Evolutionary conservation across 2,329 filamentous ascomycete genomes (phyloP).

Genomic region (Orbilia oligospora): DNA sequence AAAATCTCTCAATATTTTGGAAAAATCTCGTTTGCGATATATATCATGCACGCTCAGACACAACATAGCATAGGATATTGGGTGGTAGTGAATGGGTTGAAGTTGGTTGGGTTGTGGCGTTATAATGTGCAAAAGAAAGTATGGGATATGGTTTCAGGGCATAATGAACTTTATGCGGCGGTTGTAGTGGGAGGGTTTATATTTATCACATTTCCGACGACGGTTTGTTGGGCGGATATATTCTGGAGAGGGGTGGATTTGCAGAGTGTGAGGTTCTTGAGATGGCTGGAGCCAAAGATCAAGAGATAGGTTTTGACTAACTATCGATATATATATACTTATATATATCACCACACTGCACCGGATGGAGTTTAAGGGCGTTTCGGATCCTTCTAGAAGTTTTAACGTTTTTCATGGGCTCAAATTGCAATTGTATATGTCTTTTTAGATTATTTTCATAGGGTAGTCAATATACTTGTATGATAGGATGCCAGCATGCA

Average conservation of each 20-base stretch:
- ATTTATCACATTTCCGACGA: conserved; percentile 28
- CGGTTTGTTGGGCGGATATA: conserved; percentile 40
- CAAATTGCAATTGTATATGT: no score
- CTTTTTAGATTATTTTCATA: no score
- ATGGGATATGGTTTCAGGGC: conserved; percentile 60
- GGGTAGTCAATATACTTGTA: no score
- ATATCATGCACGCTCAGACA: conserved; percentile 38
- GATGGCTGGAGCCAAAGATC: conserved; percentile 43
- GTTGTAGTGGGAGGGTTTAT: conserved; percentile 64
- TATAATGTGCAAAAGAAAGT: neutral
- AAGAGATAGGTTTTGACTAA: conserved; percentile 9
- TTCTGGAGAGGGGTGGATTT: conserved; percentile 45
- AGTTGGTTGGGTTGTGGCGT: conserved; percentile 26
- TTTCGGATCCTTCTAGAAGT: no score
- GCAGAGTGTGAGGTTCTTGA: conserved; percentile 43
- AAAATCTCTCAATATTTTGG: conserved; percentile 43
- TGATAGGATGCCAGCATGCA: no score
- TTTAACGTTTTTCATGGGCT: no score
- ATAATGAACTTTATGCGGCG: neutral
- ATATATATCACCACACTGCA: no score
- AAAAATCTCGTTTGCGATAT: conserved; percentile 45
- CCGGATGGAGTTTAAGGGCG: no score
- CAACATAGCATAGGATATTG: conserved; percentile 39
- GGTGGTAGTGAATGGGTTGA: conserved; percentile 27
- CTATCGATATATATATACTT: no score